A percentile compares a stretch with the other conserved stretches of the same genome.
Conservation (phyloP, 2,329 filamentous ascomycete genomes). For the Apiospora arundinis region DNA sequence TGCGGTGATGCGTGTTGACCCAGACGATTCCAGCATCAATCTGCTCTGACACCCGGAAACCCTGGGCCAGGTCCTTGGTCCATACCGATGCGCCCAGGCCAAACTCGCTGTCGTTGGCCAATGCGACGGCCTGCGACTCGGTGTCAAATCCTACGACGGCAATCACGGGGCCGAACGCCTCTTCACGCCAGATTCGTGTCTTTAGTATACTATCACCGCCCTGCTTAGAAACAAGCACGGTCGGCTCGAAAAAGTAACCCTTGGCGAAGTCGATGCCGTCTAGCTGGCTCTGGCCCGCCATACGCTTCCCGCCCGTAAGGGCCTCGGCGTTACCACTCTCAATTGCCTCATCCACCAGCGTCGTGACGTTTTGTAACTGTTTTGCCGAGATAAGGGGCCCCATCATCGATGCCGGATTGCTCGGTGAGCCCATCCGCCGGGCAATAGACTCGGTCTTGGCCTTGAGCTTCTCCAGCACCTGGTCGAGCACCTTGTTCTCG, state of each 20-base stretch:
- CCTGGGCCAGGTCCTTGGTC: slow-evolving; percentile 76
- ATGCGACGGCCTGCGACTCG: slow-evolving; percentile 71
- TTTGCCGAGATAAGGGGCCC: slow-evolving; percentile 66
- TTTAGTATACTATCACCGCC: slow-evolving; percentile 65
- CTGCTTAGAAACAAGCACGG: slow-evolving; percentile 66
- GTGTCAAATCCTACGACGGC: slow-evolving; percentile 77
- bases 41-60: slow-evolving; percentile 73
- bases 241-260: slow-evolving; percentile 81
- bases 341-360: slow-evolving; percentile 69
- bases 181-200: slow-evolving; percentile 78
- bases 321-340: slow-evolving; percentile 49
- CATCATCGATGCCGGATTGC: slow-evolving; percentile 65
- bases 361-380: slow-evolving; percentile 71
- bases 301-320: slow-evolving; percentile 53
- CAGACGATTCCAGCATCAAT: slow-evolving; percentile 70
- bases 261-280: slow-evolving; percentile 59
- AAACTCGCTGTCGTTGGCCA: slow-evolving; percentile 78
- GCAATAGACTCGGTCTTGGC: slow-evolving; percentile 64
- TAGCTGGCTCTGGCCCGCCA: slow-evolving; percentile 53
- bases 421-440: slow-evolving; percentile 62
- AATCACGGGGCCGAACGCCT: slow-evolving; percentile 84
- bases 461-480: slow-evolving; percentile 69
- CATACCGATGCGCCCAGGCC: slow-evolving; percentile 80
- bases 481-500: slow-evolving; percentile 69
- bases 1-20: slow-evolving; percentile 71